Evolutionary conservation across 2,329 filamentous ascomycete species (phyloP).

Genomic region (Diaporthe capsici): DNA sequence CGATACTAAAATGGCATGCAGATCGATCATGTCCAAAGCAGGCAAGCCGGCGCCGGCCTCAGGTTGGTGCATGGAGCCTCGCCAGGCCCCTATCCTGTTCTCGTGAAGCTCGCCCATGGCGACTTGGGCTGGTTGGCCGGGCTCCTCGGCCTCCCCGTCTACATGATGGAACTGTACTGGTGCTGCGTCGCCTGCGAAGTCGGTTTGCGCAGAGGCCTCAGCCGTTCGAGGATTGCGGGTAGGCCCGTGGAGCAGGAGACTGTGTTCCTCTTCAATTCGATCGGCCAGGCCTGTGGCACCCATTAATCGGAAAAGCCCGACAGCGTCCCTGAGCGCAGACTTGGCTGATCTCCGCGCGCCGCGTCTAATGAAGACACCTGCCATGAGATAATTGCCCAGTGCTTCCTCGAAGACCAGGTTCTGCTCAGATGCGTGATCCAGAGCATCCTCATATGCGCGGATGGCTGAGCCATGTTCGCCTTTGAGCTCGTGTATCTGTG

Average conservation of each 20-base stretch:
- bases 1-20: slow-evolving; percentile 83
- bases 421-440: slow-evolving; percentile 80
- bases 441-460: slow-evolving; percentile 75
- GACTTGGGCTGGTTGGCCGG: slow-evolving; percentile 58
- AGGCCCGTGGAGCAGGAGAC: slow-evolving; percentile 75
- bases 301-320: slow-evolving; percentile 77
- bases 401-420: slow-evolving; percentile 80
- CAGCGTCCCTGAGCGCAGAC: slow-evolving; percentile 76
- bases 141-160: slow-evolving; percentile 61
- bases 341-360: slow-evolving; percentile 77
- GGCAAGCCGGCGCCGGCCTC: slow-evolving; percentile 75
- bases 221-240: slow-evolving; percentile 69
- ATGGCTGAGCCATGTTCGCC: slow-evolving; percentile 71
- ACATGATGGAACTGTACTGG: slow-evolving; percentile 65
- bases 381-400: slow-evolving; percentile 80
- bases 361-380: slow-evolving; percentile 76
- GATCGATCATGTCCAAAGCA: slow-evolving; percentile 85
- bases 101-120: slow-evolving; percentile 66
- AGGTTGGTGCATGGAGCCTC: slow-evolving; percentile 69
- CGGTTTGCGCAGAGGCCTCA: slow-evolving; percentile 79
- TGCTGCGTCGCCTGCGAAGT: slow-evolving; percentile 72
- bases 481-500: slow-evolving; percentile 76
- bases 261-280: slow-evolving; percentile 77
- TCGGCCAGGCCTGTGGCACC: slow-evolving; percentile 79
- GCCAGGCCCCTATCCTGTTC: slow-evolving; percentile 74